Base-by-base conservation (phyloP, 176 grass and related monocot genomes). In the Zizania latifolia region DNA sequence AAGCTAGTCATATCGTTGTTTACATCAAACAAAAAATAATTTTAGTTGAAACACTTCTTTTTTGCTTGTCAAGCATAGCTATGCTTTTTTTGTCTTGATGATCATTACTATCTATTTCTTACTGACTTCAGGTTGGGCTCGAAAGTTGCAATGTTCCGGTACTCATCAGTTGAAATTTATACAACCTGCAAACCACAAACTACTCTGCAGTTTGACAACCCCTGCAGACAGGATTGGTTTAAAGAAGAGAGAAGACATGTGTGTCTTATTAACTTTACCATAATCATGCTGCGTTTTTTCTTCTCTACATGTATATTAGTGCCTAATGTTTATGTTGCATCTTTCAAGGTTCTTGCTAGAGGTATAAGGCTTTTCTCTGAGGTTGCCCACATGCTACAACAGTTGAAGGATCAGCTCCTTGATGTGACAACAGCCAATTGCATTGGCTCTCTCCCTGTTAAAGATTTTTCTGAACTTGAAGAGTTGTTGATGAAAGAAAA, bases 81-180 rank as follows among this genome's bases (percentile, higher is more conserved):
- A 5, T 19, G 35, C 32, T 29, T 2, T 9, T 35, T 28, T 48
- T 35, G 46, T 55, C 22, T 61, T 22, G 19, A n/a, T 51, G 14
- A 51, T 15, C n/a, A 53, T 44, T 68, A 46, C 40, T 24, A 62
- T n/a, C n/a, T n/a, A n/a, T n/a, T n/a, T n/a, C 77, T 12, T 74
- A 17, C 39, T 55, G 61, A 82, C 74, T 87, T 75, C 88, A 97
- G 94, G 73, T 61, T 91, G 84, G 94, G 94, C 16, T 87, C 90
- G 17, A 97, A 85, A 71, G 94, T 91, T 85, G 90, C 94, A 26
- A 79, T 93, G 81, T 93, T 93, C 85, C 82, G 78, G 77, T 97
- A 97, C 77, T 93, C 88, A 60, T 79, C 90, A 5, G 88, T 93
- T 13, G 81, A 93, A 77, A 84, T 97, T 60, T 97, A 93, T 60